A percentile compares a stretch with the other conserved stretches of the same genome.
Conservation (phyloP, 805 yeast species). For the Ogataea trehaloabstinens region DNA sequence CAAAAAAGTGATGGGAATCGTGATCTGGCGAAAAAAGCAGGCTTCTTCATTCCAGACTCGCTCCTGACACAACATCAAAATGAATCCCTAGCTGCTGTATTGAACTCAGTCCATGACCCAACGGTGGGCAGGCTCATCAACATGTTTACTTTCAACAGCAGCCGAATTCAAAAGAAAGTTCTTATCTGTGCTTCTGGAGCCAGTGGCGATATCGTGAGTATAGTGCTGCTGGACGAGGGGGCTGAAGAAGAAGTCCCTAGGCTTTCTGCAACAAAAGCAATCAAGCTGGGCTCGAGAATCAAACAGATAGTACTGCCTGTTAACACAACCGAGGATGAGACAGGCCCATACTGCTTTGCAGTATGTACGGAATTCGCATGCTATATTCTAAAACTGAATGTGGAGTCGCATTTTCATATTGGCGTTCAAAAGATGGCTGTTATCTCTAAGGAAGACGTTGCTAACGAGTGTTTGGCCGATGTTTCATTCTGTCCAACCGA, state of each 20-base stretch:
- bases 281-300: slow-evolving; percentile 21
- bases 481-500: slow-evolving; percentile 42
- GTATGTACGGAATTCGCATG: slow-evolving; percentile 32
- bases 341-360: slow-evolving; percentile 20
- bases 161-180: slow-evolving; percentile 2
- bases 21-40: slow-evolving; percentile 9
- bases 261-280: slow-evolving; percentile 15
- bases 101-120: slow-evolving; percentile 35
- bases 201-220: slow-evolving; percentile 29
- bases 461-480: slow-evolving; percentile 38
- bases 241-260: slow-evolving; percentile 4
- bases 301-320: slow-evolving; percentile 32
- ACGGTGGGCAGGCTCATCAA: slow-evolving; percentile 30
- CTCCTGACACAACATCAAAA: slow-evolving; percentile 23
- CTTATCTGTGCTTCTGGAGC: slow-evolving; percentile 34
- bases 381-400: slow-evolving; percentile 26
- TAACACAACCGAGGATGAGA: slow-evolving; percentile 5
- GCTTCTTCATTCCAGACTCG: slow-evolving; percentile 27
- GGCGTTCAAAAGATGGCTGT: slow-evolving; percentile 24
- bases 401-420: slow-evolving; percentile 11
- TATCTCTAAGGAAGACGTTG: slow-evolving; percentile 17
- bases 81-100: slow-evolving; percentile 29
- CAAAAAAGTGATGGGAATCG: not conserved
- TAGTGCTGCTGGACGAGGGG: slow-evolving; percentile 20
- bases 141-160: slow-evolving; percentile 4